Conservation (phyloP, 2,329 filamentous ascomycete species). For the Colletotrichum sp. region DNA sequence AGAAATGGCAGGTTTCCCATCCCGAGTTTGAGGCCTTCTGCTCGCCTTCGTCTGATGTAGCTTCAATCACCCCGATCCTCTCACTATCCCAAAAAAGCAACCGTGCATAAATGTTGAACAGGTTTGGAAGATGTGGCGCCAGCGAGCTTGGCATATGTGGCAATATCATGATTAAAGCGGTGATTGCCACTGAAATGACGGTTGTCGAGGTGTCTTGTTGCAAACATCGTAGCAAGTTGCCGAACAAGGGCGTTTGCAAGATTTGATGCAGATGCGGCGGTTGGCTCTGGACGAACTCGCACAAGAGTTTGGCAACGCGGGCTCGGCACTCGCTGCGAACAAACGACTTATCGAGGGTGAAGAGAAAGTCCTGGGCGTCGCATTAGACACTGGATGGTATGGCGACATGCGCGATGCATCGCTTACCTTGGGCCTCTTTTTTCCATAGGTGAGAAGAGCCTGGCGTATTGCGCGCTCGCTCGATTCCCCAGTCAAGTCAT, state of each 20-base stretch:
- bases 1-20: constrained; percentile 71
- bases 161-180: constrained; percentile 79
- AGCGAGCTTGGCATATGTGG: constrained; percentile 80
- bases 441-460: constrained; percentile 65
- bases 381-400: constrained; percentile 20
- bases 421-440: constrained; percentile 65
- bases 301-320: constrained; percentile 69
- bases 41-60: constrained; percentile 44
- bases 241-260: constrained; percentile 73
- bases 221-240: constrained; percentile 74
- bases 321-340: constrained; percentile 68
- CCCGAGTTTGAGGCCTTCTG: constrained; percentile 35
- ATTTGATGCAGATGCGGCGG: constrained; percentile 81
- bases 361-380: constrained; percentile 65
- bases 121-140: constrained; percentile 69
- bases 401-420: background rate
- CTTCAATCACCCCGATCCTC: constrained; percentile 43
- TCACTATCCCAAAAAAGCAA: constrained; percentile 79
- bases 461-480: constrained; percentile 57
- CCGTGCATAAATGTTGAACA: constrained; percentile 84
- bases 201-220: constrained; percentile 80
- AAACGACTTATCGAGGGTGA: constrained; percentile 69
- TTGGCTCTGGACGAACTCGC: constrained; percentile 75
- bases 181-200: constrained; percentile 76
- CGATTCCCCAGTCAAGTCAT: constrained; percentile 42